Percentiles rank a stretch among this genome's conserved stretches.
Evolutionary conservation across 2,329 filamentous ascomycete species (phyloP).

Genomic region (Orbilia ellipsospora): DNA sequence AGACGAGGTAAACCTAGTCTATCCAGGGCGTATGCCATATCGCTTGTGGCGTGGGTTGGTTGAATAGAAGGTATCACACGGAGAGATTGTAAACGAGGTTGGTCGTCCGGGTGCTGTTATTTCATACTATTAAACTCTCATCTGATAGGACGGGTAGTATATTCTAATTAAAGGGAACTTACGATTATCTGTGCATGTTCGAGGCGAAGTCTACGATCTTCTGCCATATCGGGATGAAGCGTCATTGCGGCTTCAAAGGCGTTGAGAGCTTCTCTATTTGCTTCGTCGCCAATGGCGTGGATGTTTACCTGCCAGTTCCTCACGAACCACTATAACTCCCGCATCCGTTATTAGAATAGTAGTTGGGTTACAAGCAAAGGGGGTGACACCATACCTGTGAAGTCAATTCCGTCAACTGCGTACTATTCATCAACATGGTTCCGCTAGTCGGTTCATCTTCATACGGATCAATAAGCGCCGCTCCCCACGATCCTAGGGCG

Average conservation of each 20-base stretch:
- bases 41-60: constrained; percentile 77
- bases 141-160: too few relatives aligned
- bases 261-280: constrained; percentile 73
- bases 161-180: neutral
- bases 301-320: constrained; percentile 76
- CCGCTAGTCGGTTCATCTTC: constrained; percentile 72
- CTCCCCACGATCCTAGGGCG: constrained; percentile 77
- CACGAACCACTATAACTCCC: constrained; percentile 68
- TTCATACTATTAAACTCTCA: neutral
- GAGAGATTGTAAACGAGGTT: constrained; percentile 69
- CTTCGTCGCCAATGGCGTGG: constrained; percentile 77
- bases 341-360: neutral
- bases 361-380: neutral
- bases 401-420: constrained; percentile 63
- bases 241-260: constrained; percentile 67
- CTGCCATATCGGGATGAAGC: constrained; percentile 68
- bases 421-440: constrained; percentile 74
- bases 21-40: constrained; percentile 74
- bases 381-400: constrained; percentile 2
- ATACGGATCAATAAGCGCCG: constrained; percentile 77
- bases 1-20: constrained; percentile 71
- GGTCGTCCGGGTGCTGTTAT: constrained; percentile 67
- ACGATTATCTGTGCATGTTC: constrained; percentile 76
- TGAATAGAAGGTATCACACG: constrained; percentile 76
- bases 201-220: constrained; percentile 70